A percentile compares a stretch with the other conserved stretches of the same genome.
phyloP scores from a whole-genome alignment of 140 eudicot species.

The Eryngium alpinum region DNA sequence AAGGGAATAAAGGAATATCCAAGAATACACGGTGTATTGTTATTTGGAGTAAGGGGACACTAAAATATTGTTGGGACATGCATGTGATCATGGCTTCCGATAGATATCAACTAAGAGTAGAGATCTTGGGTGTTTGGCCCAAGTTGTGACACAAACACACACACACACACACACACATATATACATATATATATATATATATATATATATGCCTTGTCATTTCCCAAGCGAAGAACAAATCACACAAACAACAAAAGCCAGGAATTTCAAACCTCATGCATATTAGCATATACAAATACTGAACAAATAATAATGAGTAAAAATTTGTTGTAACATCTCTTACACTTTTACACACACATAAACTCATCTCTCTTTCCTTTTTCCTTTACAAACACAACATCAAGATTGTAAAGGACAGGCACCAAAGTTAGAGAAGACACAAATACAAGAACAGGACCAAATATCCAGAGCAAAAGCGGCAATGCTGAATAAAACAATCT shows the following conservation, averaged over 20 bases:
- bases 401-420: conserved; percentile 68
- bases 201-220: too few species aligned
- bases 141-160: too few species aligned
- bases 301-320: not conserved
- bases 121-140: too few species aligned
- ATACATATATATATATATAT: too few species aligned
- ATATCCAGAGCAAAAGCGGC: conserved; percentile 87
- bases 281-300: not conserved
- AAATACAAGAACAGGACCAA: conserved; percentile 86
- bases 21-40: too few species aligned
- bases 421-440: conserved; percentile 54
- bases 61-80: too few species aligned
- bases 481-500: conserved; percentile 61
- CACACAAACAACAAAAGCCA: not conserved
- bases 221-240: too few species aligned
- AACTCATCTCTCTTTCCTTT: not conserved
- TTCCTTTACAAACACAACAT: conserved; percentile 38
- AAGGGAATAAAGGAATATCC: too few species aligned
- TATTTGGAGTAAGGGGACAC: too few species aligned
- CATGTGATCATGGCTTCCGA: too few species aligned
- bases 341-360: not conserved
- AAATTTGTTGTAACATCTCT: not conserved
- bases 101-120: too few species aligned
- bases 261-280: not conserved
- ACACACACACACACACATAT: too few species aligned